Base-by-base conservation (phyloP, 169 alveolate species). In the Cytauxzoon felis region DNA sequence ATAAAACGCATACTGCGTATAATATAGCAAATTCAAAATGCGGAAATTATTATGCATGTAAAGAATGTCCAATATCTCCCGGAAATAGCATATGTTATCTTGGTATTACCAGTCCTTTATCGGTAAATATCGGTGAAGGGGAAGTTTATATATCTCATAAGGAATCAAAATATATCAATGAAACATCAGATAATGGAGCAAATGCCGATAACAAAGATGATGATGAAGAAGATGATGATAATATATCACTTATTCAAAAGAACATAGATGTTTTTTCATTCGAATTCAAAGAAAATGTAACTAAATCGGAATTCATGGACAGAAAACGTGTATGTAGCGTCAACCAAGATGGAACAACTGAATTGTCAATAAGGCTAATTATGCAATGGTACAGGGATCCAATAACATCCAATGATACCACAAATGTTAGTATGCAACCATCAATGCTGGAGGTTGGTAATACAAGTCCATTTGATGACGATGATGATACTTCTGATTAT, bases 381-480 rank as follows among this genome's bases (percentile, higher is more conserved):
- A n/a, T 76, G 30, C 86, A 76, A 42, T 76, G 78, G 73, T 76
- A 66, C 41, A 53, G 26, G 49, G 38, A 26, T 8, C 86, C 80
- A 9, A 47, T 53, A 6, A 11, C 16, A 26, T 8, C 13, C 18
- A 32, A 16, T 2, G 13, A 21, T 43, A 24, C 51, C 26, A 30
- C 67, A 16, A 53, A 18, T 5, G 40, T n/a, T n/a, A n/a, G n/a
- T n/a, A n/a, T n/a, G n/a, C n/a, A n/a, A n/a, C n/a, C n/a, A n/a
- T n/a, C n/a, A n/a, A n/a, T n/a, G n/a, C n/a, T n/a, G n/a, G n/a
- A n/a, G n/a, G n/a, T n/a, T n/a, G n/a, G n/a, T n/a, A n/a, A n/a
- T n/a, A n/a, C n/a, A n/a, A n/a, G n/a, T n/a, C n/a, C n/a, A n/a
- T n/a, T n/a, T n/a, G n/a, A 42, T 2, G 64, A 43, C 8, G 60